Base-by-base conservation (phyloP, 352 stramenopile species). In the Blastocystis sp. region DNA sequence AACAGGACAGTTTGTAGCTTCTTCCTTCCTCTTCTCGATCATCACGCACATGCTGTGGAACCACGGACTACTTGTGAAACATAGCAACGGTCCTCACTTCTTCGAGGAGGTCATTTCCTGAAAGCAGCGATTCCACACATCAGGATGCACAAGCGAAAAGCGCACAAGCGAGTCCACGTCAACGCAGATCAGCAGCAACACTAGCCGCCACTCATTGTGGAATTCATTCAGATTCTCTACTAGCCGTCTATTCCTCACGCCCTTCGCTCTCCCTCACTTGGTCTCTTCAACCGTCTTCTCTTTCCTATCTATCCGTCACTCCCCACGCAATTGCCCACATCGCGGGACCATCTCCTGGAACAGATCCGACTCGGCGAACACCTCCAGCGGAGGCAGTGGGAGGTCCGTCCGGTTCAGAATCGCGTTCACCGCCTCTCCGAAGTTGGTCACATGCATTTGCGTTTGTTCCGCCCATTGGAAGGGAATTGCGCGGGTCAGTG, bases 11-110 rank as follows among this genome's bases (percentile, higher is more conserved):
- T n/a, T 71, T 14, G 45, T 71, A 52, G 3, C 21, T 24, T 45
- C n/a, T 71, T 71, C 45, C 24, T 40, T 71, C 1, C 9, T 71
- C 34, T 71, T 4, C 17, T 24, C 64, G 64, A 71, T 71, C n/a
- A 71, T 71, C 38, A 3, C 38, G 38, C n/a, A 52, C 64, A 71
- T 24, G 3, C 17, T 52, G 19, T 21, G 38, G 3, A 52, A 71
- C 64, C 64, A 71, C 24, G 21, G 14, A 71, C 64, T 71, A 71
- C 64, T 17, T 14, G 64, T 71, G n/a, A 71, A 42, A 42, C 19
- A 40, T 4, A 7, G 34, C 24, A 24, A 9, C 1, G 3, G 21
- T 4, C 24, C 64, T 24, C 19, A 71, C 64, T 71, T 40, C 24
- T 71, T 71, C 9, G 34, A 40, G 48, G 48, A 7, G 6, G 59